Percentiles rank a stretch among this genome's conserved stretches.
Evolutionary conservation across 106 monocot genomes (phyloP).

Genomic region (Apostasia ramifera): DNA sequence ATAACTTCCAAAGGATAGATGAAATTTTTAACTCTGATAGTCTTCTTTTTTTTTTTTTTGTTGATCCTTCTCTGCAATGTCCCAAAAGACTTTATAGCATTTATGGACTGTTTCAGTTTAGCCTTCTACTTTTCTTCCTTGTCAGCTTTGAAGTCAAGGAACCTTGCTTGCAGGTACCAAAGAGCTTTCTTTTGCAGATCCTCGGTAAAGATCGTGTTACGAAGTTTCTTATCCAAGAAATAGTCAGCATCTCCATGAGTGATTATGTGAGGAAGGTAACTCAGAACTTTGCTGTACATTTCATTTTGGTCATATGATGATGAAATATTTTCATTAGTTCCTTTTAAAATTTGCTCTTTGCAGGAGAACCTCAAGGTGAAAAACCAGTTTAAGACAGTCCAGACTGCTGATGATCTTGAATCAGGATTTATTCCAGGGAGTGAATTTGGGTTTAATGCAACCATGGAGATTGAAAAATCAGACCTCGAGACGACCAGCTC

Average conservation of each 20-base stretch:
- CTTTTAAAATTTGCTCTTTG: neutral
- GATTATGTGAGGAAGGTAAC: conserved; percentile 51
- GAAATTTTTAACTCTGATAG: too few species aligned
- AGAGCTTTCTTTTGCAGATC: conserved; percentile 64
- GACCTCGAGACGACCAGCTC: conserved; percentile 22
- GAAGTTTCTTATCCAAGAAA: conserved; percentile 70
- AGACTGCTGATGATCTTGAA: conserved; percentile 57
- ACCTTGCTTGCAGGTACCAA: conserved; percentile 47
- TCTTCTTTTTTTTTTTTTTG: too few species aligned
- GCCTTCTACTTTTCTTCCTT: too few species aligned
- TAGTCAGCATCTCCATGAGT: conserved; percentile 41
- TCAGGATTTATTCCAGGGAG: conserved; percentile 44
- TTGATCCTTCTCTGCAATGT: too few species aligned
- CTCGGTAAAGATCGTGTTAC: conserved; percentile 66
- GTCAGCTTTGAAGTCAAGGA: neutral
- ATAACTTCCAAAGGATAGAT: too few species aligned
- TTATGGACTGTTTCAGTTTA: too few species aligned
- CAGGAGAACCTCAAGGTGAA: conserved; percentile 61
- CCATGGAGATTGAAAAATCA: conserved; percentile 35
- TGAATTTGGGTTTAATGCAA: conserved; percentile 58
- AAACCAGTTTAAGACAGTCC: conserved; percentile 39
- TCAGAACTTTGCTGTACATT: neutral
- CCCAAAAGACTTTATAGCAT: too few species aligned
- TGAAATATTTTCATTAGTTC: neutral
- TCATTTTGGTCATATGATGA: too few species aligned